Conservation (phyloP, 164 flowering plant genomes). For the Vitis riparia region DNA sequence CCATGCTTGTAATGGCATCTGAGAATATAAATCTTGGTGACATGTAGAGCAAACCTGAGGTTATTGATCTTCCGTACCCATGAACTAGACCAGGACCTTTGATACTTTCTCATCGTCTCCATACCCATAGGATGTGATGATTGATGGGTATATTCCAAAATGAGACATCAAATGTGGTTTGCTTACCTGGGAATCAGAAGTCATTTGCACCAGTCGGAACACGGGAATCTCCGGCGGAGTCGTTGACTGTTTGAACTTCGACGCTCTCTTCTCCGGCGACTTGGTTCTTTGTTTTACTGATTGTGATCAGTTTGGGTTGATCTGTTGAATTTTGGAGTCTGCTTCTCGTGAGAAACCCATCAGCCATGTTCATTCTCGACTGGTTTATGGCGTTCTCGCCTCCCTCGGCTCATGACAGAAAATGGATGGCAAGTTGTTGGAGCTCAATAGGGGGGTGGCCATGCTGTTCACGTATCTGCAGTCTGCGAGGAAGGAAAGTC, state of each 20-base stretch:
- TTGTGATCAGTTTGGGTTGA: not conserved
- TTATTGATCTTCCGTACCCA: too few species aligned
- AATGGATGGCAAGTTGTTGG: slow-evolving; percentile 39
- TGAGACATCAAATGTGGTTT: too few species aligned
- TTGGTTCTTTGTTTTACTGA: not conserved
- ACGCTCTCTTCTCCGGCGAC: not conserved
- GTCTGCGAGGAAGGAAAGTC: slow-evolving; percentile 89
- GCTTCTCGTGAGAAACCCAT: not conserved
- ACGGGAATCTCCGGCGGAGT: not conserved
- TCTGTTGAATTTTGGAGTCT: not conserved
- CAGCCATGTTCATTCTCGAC: slow-evolving; percentile 38
- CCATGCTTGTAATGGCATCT: too few species aligned
- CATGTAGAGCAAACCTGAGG: too few species aligned
- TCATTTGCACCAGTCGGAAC: too few species aligned
- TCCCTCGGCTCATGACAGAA: slow-evolving; percentile 52
- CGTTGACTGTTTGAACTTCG: not conserved
- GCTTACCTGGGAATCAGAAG: too few species aligned
- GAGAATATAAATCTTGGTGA: too few species aligned
- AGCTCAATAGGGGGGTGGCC: slow-evolving; percentile 62
- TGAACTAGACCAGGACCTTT: too few species aligned
- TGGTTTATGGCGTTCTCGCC: slow-evolving; percentile 53
- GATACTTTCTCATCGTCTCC: too few species aligned
- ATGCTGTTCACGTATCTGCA: slow-evolving; percentile 74
- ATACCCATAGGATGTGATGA: too few species aligned
- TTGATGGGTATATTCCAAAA: too few species aligned